These are phyloP conservation scores for Tulasnella sp. DNA, from an alignment of 768 basidiomycete genomes.

Conservation along the genomic window DNA sequence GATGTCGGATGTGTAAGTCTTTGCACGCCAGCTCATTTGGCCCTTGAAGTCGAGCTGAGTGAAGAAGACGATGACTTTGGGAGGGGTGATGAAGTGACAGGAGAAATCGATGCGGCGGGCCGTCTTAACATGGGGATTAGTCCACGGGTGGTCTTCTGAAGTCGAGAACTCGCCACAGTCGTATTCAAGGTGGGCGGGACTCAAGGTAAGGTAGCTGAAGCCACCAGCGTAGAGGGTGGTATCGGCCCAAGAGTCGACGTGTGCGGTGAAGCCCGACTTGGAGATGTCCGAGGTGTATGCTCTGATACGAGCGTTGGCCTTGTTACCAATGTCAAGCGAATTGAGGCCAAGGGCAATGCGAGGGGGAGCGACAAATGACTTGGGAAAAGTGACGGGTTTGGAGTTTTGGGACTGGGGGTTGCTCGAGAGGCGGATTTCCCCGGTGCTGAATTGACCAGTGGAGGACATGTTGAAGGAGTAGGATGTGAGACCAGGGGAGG, in stretches of 20 bases:
- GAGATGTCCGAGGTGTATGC: neutral
- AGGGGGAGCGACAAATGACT: neutral
- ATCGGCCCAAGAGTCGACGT: conserved; percentile 10
- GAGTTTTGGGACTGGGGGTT: neutral
- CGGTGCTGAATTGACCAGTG: conserved; percentile 5
- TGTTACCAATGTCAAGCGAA: neutral
- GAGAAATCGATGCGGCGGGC: conserved; percentile 9
- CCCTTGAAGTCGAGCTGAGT: neutral
- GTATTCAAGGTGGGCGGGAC: neutral
- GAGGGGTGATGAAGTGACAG: conserved; percentile 9
- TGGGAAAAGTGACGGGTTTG: neutral
- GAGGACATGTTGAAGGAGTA: neutral
- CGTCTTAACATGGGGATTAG: conserved; percentile 8
- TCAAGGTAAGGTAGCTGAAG: neutral
- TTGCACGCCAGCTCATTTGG: neutral
- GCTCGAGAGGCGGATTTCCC: neutral
- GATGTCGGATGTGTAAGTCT: neutral
- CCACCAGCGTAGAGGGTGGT: neutral
- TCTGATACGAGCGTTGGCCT: neutral
- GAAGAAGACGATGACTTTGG: conserved; percentile 12
- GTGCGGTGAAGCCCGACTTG: neutral
- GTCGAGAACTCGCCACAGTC: conserved; percentile 12
- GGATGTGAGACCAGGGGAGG: too few species aligned
- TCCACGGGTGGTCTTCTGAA: conserved; percentile 15
- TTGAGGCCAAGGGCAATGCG: conserved; percentile 4